Conservation (phyloP, 495 filamentous ascomycete species). For the Geopyxis carbonaria region DNA sequence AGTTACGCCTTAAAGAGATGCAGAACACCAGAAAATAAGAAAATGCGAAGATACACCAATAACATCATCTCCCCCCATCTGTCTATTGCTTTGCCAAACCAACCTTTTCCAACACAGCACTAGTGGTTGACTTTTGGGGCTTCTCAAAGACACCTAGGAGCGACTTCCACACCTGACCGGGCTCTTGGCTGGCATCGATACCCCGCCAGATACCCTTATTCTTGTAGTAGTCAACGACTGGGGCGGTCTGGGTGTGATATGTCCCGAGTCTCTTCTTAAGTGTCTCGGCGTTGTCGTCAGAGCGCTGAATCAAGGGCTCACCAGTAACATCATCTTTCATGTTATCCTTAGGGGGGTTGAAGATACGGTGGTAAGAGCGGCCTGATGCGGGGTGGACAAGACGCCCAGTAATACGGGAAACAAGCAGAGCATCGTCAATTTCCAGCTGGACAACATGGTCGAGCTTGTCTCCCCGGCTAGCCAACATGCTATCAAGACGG, state of each 20-base stretch:
- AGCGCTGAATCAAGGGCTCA: slow-evolving; percentile 89
- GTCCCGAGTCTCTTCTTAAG: slow-evolving; percentile 86
- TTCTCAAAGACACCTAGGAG: slow-evolving; percentile 71
- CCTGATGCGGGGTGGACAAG: slow-evolving; percentile 87
- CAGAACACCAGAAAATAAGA: background rate
- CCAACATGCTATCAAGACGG: slow-evolving; percentile 83
- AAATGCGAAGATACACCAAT: background rate
- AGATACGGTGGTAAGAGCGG: slow-evolving; percentile 90
- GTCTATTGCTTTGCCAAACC: slow-evolving; percentile 17
- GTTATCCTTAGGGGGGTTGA: slow-evolving; percentile 86
- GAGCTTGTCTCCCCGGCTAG: slow-evolving; percentile 51
- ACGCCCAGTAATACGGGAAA: slow-evolving; percentile 90
- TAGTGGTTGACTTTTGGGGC: slow-evolving; percentile 5
- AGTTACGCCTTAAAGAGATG: no score
- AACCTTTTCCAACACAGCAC: slow-evolving; percentile 5
- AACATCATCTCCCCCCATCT: slow-evolving; percentile 1
- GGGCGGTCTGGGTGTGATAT: slow-evolving; percentile 84
- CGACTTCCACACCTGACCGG: slow-evolving; percentile 86
- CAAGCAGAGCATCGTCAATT: slow-evolving; percentile 85
- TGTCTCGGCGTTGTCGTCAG: slow-evolving; percentile 94
- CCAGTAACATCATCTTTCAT: slow-evolving; percentile 97
- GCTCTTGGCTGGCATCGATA: slow-evolving; percentile 92
- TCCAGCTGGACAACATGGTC: slow-evolving; percentile 91
- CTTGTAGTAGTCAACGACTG: slow-evolving; percentile 90
- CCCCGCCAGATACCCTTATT: slow-evolving; percentile 92